Percentiles rank a stretch among this genome's conserved stretches.
phyloP scores from a whole-genome alignment of 345 rosid species.

The Lumnitzera littorea region DNA sequence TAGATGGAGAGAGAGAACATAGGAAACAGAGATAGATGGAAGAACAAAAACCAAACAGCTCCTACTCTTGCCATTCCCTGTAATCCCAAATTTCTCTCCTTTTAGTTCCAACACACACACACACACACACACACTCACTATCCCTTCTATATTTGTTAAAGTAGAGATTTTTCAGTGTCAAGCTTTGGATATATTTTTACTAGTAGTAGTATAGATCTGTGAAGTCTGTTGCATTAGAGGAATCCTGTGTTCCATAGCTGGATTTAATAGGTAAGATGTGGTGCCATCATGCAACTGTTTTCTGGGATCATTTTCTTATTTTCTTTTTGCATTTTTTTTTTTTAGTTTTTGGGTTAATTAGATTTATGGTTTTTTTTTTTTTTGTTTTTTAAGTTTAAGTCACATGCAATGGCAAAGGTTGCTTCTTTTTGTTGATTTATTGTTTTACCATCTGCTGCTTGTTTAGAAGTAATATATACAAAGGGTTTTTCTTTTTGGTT shows the following conservation, averaged over 20 bases:
- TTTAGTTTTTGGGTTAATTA: not conserved
- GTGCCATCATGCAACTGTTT: slow-evolving; percentile 7
- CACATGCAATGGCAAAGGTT: slow-evolving; percentile 2
- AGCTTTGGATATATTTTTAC: too few relatives aligned
- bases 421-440: not conserved
- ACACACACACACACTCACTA: too few relatives aligned
- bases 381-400: not conserved
- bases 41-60: slow-evolving; percentile 14
- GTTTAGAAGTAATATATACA: not conserved
- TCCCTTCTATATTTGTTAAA: too few relatives aligned
- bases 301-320: not conserved
- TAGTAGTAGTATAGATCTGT: slow-evolving; percentile 31
- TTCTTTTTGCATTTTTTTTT: not conserved
- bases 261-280: slow-evolving; percentile 34
- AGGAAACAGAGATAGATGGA: slow-evolving; percentile 17
- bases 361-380: not conserved
- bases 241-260: not conserved
- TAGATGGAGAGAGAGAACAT: not conserved
- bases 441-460: not conserved
- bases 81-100: slow-evolving; percentile 6
- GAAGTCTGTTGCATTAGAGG: not conserved
- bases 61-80: slow-evolving; percentile 2
- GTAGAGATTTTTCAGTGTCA: too few relatives aligned
- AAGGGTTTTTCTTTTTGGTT: not conserved
- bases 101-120: not conserved